Evolutionary conservation across 352 stramenopile species (phyloP).

Genomic region (Phytophthora fragariaefolia): DNA sequence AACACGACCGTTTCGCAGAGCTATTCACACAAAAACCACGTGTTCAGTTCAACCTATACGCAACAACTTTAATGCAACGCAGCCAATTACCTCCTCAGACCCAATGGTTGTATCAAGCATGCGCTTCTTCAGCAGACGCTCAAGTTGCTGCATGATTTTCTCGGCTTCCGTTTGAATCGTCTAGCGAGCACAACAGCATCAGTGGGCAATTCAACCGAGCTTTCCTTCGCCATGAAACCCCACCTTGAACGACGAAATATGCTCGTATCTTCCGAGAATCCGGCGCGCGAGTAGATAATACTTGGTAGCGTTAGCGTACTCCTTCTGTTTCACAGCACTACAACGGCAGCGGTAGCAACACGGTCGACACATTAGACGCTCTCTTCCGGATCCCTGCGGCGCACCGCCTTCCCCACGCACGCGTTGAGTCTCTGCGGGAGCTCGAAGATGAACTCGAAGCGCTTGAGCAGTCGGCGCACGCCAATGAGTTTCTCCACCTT

Average conservation of each 20-base stretch:
- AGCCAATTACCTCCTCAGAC: constrained; percentile 55
- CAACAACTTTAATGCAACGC: not conserved
- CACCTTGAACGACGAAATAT: constrained; percentile 91
- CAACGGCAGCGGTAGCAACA: not conserved
- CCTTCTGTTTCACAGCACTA: constrained; percentile 87
- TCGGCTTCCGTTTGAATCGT: constrained; percentile 89
- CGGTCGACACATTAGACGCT: constrained; percentile 9
- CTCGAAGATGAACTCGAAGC: constrained; percentile 98
- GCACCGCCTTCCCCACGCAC: constrained; percentile 27
- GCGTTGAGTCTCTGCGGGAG: constrained; percentile 90
- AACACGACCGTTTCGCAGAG: constrained; percentile 72
- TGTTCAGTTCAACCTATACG: not conserved
- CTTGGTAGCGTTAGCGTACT: constrained; percentile 88
- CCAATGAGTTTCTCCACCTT: constrained; percentile 98
- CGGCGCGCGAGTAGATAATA: constrained; percentile 87
- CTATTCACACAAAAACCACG: constrained; percentile 24
- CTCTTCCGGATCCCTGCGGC: not conserved
- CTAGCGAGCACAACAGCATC: constrained; percentile 28
- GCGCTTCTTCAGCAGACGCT: constrained; percentile 62
- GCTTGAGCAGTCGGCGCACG: constrained; percentile 95
- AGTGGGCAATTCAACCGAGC: not conserved
- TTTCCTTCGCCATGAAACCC: not conserved
- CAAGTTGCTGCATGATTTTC: constrained; percentile 84
- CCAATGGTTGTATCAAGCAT: constrained; percentile 53
- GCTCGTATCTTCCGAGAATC: constrained; percentile 88